Base-by-base conservation (phyloP, 257 asterid species). In the Solanum piurae region DNA sequence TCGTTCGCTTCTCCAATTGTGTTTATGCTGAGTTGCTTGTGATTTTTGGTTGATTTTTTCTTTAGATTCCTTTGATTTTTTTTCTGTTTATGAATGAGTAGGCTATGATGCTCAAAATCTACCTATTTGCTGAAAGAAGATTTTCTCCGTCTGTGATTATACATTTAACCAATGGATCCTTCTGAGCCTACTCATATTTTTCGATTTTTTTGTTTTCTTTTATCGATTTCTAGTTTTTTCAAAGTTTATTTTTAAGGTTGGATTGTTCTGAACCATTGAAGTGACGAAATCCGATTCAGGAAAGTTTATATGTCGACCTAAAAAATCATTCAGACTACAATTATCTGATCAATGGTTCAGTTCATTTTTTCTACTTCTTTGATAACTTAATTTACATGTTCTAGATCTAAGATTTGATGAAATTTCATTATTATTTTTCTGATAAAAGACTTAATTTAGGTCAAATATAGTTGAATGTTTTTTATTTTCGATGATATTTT, bases 151-250 rank as follows among this genome's bases (percentile, higher is more conserved):
- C 89, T 80, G 55, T 94, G 98, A 96, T 92, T 94, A 90, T 42
- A 92, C 62, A 87, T 49, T 42, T 89, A 88, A 92, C 98, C 98
- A 95, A 95, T 95, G 98, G 98, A 95, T 95, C 98, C 98, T 95
- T 92, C 97, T 94, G 97, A 94, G 95, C 96, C 86, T 71, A 9
- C 87, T 80, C 60, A 27, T 9, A 4, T 23, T 44, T 9, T 18
- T 74, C 34, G 7, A 36, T 8, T 4, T 1, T 82, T 60, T 66
- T 16, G 5, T 7, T 25, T 7, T 3, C 16, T 66, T 86, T 7
- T 42, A 8, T 5, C 27, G 9, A 8, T 14, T 77, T 6, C 12
- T 2, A 7, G 5, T 6, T 64, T 68, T 88, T 14, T 74, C 33
- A 7, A 38, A 25, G 4, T 52, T 38, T 14, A 2, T 52, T 69